Percentiles rank a stretch among this genome's conserved stretches.
phyloP scores from a whole-genome alignment of 2,329 filamentous ascomycete species.

The Colletotrichum tamarilloi region DNA sequence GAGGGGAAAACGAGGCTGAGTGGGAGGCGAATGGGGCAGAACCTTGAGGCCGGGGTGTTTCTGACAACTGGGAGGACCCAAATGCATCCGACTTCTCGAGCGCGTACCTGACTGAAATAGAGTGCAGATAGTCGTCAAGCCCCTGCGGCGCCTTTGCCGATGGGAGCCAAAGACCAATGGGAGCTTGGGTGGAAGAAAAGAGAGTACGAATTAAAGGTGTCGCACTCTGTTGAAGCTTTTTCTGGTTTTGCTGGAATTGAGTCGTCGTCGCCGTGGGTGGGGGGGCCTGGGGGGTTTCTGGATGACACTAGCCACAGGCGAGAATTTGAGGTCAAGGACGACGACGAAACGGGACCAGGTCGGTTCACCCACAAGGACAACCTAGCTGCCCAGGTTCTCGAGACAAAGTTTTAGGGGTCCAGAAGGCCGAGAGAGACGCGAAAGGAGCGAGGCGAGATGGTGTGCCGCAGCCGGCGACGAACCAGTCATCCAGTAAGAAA shows the following conservation, averaged over 20 bases:
- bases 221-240: conserved; percentile 18
- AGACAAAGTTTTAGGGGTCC: conserved; percentile 20
- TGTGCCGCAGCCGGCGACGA: not conserved
- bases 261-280: conserved; percentile 7
- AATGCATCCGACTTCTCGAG: not conserved
- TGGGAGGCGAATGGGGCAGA: conserved; percentile 21
- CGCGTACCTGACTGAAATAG: conserved; percentile 26
- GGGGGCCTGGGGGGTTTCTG: not conserved
- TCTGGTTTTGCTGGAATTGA: not conserved
- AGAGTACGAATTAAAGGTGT: conserved; percentile 13
- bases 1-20: conserved; percentile 27
- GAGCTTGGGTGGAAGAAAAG: not conserved
- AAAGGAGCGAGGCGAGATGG: conserved; percentile 16
- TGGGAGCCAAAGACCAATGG: conserved; percentile 11
- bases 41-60: conserved; percentile 4
- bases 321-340: not conserved
- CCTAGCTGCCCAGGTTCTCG: not conserved
- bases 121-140: conserved; percentile 11
- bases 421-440: conserved; percentile 7
- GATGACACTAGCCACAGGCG: not conserved
- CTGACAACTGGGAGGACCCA: conserved; percentile 10
- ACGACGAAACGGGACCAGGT: not conserved
- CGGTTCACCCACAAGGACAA: not conserved
- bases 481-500: not conserved
- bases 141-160: conserved; percentile 10